Evolutionary conservation across 148 eudicot genomes (phyloP), one percentile per base, ranked within the genome.

Genomic region (Fagopyrum homotropicum): DNA sequence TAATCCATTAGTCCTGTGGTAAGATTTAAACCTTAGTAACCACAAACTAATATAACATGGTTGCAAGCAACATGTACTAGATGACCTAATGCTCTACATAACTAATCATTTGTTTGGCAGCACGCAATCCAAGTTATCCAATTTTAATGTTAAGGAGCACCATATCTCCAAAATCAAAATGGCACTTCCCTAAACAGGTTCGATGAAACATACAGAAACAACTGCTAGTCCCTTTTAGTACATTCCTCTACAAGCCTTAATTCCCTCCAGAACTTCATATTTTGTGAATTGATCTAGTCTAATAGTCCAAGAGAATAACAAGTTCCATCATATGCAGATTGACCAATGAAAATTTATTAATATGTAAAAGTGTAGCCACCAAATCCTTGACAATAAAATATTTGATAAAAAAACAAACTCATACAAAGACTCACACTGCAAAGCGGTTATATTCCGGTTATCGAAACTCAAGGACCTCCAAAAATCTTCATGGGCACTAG

Each of bases 401-500:
- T 30, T 63, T 11, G 6, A 45, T 72, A 17, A 46, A 45, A 72
- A 5, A 14, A 45, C 7, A 45, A 9, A 16, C 55, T 9, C 15
- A 45, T 8, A 52, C 40, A 64, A 60, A 69, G 22, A 79, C 92
- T 83, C 79, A 89, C 92, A 89, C 79, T 86, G 90, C 30, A 56
- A 69, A 16, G 59, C 55, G 30, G 90, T 78, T 51, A 89, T 83
- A 73, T 68, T 77, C 49, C 86, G 80, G 59, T 79, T 83, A 77
- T 89, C 88, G 79, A 89, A 85, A 64, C 86, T 79, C 76, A 87
- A 76, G 47, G 64, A 79, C 78, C 83, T 84, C 92, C 92, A 89
- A 75, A 89, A 89, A 80, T 89, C 92, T 81, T 89, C 90, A 66
- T 86, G 87, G 71, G 85, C 77, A 81, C 93, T 85, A 79, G 90